phyloP scores from a whole-genome alignment of 805 yeast species.

The Wickerhamomyces sydowiorum region DNA sequence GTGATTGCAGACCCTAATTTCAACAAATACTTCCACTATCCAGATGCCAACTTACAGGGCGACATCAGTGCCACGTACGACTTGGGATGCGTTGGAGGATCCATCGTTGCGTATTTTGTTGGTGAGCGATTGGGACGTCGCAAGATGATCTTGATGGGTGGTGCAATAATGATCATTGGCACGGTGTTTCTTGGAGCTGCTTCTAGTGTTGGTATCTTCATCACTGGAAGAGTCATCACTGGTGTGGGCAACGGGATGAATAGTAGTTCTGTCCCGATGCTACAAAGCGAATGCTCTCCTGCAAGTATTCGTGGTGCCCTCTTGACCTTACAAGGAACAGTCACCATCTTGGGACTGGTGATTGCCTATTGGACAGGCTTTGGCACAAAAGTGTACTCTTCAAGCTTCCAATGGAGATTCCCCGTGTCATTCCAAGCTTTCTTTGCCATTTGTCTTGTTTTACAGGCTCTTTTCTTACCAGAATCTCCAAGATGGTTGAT shows the following conservation, averaged over 20 bases:
- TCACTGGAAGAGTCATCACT: conserved; percentile 56
- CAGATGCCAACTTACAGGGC: conserved; percentile 17
- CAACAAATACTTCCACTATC: conserved; percentile 2
- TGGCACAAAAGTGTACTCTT: conserved; percentile 47
- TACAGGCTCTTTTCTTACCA: conserved; percentile 27
- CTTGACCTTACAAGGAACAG: conserved; percentile 44
- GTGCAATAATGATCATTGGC: conserved; percentile 35
- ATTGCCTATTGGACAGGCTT: conserved; percentile 67
- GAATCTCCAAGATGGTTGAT: conserved; percentile 56
- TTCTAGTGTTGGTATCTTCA: conserved; percentile 54
- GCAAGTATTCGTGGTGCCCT: conserved; percentile 54
- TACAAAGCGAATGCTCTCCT: conserved; percentile 72
- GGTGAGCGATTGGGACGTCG: conserved; percentile 40
- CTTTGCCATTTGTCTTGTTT: conserved; percentile 29
- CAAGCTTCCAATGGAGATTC: conserved; percentile 52
- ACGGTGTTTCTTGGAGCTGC: conserved; percentile 34
- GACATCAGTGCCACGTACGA: conserved; percentile 26
- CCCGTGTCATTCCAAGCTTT: conserved; percentile 62
- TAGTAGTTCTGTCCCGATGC: conserved; percentile 78
- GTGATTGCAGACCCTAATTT: conserved; percentile 4
- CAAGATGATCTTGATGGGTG: conserved; percentile 32
- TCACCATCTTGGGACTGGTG: conserved; percentile 60
- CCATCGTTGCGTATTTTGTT: conserved; percentile 33
- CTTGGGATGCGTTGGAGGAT: conserved; percentile 22
- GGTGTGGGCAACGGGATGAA: conserved; percentile 72